Evolutionary conservation across 208 protist species (phyloP).

Genomic region (Leishmania guyanensis): DNA sequence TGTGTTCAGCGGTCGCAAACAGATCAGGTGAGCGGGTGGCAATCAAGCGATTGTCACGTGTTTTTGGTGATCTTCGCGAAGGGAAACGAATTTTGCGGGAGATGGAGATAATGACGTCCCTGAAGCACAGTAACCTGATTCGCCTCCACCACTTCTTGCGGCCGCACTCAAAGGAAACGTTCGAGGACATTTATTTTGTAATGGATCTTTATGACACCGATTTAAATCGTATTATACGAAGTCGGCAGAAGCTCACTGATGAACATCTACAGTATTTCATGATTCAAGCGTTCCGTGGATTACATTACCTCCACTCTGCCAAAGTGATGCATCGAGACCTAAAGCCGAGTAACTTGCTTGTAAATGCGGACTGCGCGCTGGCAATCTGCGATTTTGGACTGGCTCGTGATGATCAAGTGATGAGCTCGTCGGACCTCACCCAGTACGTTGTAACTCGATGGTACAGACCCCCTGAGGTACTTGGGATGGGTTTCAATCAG

Average conservation of each 20-base stretch:
- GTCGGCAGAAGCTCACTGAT: slow-evolving; percentile 93
- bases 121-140: slow-evolving; percentile 95
- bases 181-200: slow-evolving; percentile 91
- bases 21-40: slow-evolving; percentile 83
- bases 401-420: slow-evolving; percentile 77
- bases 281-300: slow-evolving; percentile 96
- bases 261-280: slow-evolving; percentile 99
- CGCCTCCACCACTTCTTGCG: slow-evolving; percentile 84
- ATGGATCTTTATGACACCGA: slow-evolving; percentile 97
- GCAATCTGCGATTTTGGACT: slow-evolving; percentile 95
- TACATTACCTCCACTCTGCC: slow-evolving; percentile 97
- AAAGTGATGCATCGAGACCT: slow-evolving; percentile 97
- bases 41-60: slow-evolving; percentile 97
- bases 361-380: slow-evolving; percentile 95
- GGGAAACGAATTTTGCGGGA: slow-evolving; percentile 97
- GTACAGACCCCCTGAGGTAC: slow-evolving; percentile 99
- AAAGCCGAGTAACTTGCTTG: slow-evolving; percentile 95
- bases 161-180: slow-evolving; percentile 64
- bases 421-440: slow-evolving; percentile 84
- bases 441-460: slow-evolving; percentile 98
- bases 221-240: slow-evolving; percentile 97
- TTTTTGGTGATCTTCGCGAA: slow-evolving; percentile 96
- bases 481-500: slow-evolving; percentile 85
- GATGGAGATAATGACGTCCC: slow-evolving; percentile 94
- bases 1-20: slow-evolving; percentile 70